Evolutionary conservation across 2,329 filamentous ascomycete genomes (phyloP), one percentile per base, ranked within the genome.

Genomic region (Aspergillus chevalieri): DNA sequence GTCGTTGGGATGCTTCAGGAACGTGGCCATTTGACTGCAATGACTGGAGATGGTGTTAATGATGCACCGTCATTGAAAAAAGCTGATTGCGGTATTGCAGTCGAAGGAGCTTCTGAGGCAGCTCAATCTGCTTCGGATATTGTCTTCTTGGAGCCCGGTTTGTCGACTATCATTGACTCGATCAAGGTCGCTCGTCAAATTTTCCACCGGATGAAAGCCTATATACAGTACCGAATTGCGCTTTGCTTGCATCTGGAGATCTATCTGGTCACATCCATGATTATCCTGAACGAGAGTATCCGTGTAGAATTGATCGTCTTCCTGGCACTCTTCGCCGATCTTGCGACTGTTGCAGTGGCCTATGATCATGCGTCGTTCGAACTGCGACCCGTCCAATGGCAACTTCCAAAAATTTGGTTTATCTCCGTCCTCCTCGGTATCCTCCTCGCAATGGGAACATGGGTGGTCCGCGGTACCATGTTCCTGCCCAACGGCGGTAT

Each of bases 351-450:
- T 53, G 86, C 86, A 44, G 83, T 89, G 39, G 86, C 86, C n/a
- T 89, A 89, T 72, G 86, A 90, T 63, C 86, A 89, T 66, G 86
- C 86, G n/a, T 84, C 87, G 63, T 88, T 84, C 57, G 86, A 90
- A 65, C 76, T 79, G 50, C 82, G 86, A 17, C 86, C 86, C 1
- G 86, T 89, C 56, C 85, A 89, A 71, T 90, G 86, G 86, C 86
- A 90, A 71, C 71, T 90, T 47, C 85, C 86, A 51, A 90, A 89
- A 75, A 89, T 89, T 63, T 89, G 86, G 86, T 78, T 89, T 59
- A 87, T 90, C 39, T 70, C 67, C 1, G 55, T 63, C 3, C 49
- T 69, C 59, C 78, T 89, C 44, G 86, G 86, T 62, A 61, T 81
- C 8, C 74, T 89, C 41, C 82, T 90, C 28, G 86, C 86, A 19